Base-by-base conservation (phyloP, 768 basidiomycete species). In the Phaffia australis region DNA sequence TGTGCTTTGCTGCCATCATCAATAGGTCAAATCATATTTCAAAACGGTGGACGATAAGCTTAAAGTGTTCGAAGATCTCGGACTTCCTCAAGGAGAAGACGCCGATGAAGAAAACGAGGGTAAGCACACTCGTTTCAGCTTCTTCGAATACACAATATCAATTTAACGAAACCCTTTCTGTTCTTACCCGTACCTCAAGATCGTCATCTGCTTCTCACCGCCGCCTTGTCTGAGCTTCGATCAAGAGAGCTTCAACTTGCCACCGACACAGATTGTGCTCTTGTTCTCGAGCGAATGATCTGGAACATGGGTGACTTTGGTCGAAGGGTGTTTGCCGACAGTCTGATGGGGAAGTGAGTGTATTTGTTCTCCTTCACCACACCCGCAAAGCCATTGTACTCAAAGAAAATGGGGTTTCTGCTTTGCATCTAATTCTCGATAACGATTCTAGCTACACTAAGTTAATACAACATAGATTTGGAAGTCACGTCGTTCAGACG, bases 271-370 rank as follows among this genome's bases (percentile, higher is more conserved):
- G 92, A 98, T 68, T 93, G 90, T 72, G 91, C 93, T 0, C 80
- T 87, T 15, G 83, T 97, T 56, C 75, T 99, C 63, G 95, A 99
- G 76, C 81, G 93, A 70, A 86, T 98, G 82, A 74, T 84, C 14
- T 82, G 92, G 73, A 92, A 91, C 1, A 91, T 98, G 88, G 91
- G 95, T 73, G 92, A 97, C 76, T 93, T 92, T 77, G 87, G 88
- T n/a, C 81, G 89, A 60, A 81, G 94, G 63, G 91, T 94, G 7
- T 87, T 98, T 69, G 78, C 89, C 65, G 93, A 95, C 76, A 84
- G 85, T 68, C 77, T 99, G 72, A 81, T 82, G 60, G 92, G 90
- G 75, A 89, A 88, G 87, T 97, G 78, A 82, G 89, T 72, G 16
- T 42, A 9, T 18, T 83, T 60, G 60, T 61, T 27, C 16, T 35